Evolutionary conservation across 306 rosid genomes (phyloP).

Genomic region (Neltuma alba): DNA sequence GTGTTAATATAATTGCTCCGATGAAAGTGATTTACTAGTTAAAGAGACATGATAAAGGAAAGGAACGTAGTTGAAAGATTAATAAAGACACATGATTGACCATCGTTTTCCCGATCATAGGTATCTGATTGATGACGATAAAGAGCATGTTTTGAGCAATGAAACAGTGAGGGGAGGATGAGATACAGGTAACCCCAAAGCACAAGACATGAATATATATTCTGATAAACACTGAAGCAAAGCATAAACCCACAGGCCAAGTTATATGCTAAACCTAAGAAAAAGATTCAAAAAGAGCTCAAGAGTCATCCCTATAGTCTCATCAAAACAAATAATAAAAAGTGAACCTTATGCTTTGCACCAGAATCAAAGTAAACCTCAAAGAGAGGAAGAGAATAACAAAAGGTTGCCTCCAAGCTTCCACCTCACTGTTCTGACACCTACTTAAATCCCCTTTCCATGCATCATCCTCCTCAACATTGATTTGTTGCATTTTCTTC

Average conservation of each 20-base stretch:
- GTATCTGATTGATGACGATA: not conserved
- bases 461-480: slow-evolving; percentile 6
- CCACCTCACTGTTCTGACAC: slow-evolving; percentile 43
- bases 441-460: slow-evolving; percentile 65
- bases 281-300: slow-evolving; percentile 45
- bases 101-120: too few relatives aligned
- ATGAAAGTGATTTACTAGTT: not conserved
- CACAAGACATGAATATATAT: slow-evolving; percentile 91
- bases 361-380: slow-evolving; percentile 66
- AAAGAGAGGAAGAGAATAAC: slow-evolving; percentile 45
- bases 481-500: not conserved
- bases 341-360: slow-evolving; percentile 75
- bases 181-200: slow-evolving; percentile 39
- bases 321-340: slow-evolving; percentile 25
- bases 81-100: not conserved
- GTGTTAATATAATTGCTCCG: not conserved
- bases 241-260: slow-evolving; percentile 70
- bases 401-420: slow-evolving; percentile 61
- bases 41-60: not conserved
- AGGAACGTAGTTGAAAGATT: not conserved
- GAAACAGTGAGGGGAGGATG: not conserved
- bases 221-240: slow-evolving; percentile 67
- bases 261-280: slow-evolving; percentile 34
- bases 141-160: not conserved
- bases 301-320: not conserved